phyloP scores from a whole-genome alignment of 306 rosid species.

The Elaeagnus macrophylla region DNA sequence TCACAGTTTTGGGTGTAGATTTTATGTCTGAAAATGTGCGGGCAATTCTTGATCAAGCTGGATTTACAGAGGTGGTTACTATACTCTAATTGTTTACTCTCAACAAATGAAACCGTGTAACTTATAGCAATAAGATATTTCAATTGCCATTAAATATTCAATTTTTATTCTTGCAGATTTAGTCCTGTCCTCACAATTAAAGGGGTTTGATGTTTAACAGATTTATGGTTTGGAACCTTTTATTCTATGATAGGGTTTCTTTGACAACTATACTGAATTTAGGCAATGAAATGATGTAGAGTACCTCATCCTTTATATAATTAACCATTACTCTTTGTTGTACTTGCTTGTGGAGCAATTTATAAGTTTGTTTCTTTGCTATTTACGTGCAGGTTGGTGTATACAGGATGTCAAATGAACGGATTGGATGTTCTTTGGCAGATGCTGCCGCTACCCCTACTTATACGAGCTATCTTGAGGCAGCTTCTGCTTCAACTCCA shows the following conservation, averaged over 20 bases:
- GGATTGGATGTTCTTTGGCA: too few species aligned
- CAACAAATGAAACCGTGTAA: not conserved
- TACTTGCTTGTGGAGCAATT: slow-evolving; percentile 7
- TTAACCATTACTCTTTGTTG: slow-evolving; percentile 8
- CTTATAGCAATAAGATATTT: slow-evolving; percentile 8
- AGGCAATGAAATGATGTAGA: slow-evolving; percentile 12
- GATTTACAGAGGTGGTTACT: slow-evolving; percentile 52
- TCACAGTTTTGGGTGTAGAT: slow-evolving; percentile 89
- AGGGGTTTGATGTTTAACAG: not conserved
- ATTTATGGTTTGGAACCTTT: slow-evolving; percentile 1
- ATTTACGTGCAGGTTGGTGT: too few species aligned
- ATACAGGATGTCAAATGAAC: too few species aligned
- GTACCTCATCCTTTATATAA: slow-evolving; percentile 4
- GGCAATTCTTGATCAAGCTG: slow-evolving; percentile 96
- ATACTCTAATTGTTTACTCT: slow-evolving; percentile 5
- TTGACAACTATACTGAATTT: slow-evolving; percentile 1
- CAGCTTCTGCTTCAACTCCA: too few species aligned
- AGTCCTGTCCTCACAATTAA: not conserved
- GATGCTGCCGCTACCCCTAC: too few species aligned
- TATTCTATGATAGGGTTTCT: not conserved
- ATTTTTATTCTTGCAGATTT: not conserved
- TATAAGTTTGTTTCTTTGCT: too few species aligned
- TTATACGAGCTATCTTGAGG: too few species aligned
- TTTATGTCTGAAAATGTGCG: slow-evolving; percentile 98
- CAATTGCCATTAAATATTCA: too few species aligned